Conservation (phyloP, 1,139 yeast genomes). For the Arxiozyma bovina region DNA sequence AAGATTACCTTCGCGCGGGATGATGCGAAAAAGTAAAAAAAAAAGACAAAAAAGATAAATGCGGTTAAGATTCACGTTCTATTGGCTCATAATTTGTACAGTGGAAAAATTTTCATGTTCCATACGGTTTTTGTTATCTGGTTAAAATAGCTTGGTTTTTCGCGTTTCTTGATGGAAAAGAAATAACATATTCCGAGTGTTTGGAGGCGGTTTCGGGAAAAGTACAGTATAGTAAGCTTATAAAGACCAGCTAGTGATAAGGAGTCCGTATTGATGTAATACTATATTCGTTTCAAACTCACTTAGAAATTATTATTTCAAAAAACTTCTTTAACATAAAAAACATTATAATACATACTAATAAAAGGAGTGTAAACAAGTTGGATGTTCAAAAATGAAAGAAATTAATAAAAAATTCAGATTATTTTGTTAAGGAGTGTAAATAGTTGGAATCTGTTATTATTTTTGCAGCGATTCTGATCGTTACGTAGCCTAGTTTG, state of each 20-base stretch:
- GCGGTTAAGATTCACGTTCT: background rate
- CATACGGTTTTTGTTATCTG: no score
- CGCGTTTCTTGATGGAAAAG: background rate
- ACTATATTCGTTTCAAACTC: background rate
- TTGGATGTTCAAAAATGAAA: conserved; percentile 5
- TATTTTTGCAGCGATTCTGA: background rate
- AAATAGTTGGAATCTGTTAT: conserved; percentile 14
- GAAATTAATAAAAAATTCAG: background rate
- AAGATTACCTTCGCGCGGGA: background rate
- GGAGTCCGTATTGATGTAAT: background rate
- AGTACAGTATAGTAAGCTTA: no score
- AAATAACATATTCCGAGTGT: no score
- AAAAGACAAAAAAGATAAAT: no score
- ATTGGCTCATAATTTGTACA: background rate
- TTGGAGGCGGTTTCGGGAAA: background rate
- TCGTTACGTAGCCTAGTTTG: background rate
- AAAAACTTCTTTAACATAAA: background rate
- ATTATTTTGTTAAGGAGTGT: conserved; percentile 9
- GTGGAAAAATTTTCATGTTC: background rate
- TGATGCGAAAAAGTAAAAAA: background rate
- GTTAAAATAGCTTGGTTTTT: background rate
- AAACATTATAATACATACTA: conserved; percentile 1
- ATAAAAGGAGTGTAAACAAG: conserved; percentile 12
- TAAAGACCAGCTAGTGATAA: background rate
- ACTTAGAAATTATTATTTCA: background rate